Percentiles rank a stretch among this genome's conserved stretches.
Conservation (phyloP, 1,139 yeast genomes). For the Diutina mesorugosa region DNA sequence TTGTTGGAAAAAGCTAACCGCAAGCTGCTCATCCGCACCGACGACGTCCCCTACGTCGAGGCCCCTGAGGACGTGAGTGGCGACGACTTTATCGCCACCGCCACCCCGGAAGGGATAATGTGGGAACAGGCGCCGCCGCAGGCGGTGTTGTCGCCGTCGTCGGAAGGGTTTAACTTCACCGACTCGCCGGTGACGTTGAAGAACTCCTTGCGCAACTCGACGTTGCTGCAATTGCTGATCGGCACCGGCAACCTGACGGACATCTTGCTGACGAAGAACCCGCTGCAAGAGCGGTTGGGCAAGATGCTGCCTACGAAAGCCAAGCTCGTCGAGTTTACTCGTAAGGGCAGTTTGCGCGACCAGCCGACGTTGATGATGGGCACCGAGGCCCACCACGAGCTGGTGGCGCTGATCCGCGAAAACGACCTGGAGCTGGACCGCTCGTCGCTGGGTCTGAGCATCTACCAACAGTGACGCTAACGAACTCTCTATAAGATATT, state of each 20-base stretch:
- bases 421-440: background rate
- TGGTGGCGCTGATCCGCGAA: background rate
- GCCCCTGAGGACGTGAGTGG: conserved; percentile 6
- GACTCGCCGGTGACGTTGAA: conserved; percentile 1
- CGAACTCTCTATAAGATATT: background rate
- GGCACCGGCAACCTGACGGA: background rate
- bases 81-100: conserved; percentile 20
- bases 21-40: background rate
- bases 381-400: background rate
- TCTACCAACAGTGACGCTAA: background rate
- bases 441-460: background rate
- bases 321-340: conserved; percentile 39
- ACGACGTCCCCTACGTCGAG: conserved; percentile 1
- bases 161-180: background rate
- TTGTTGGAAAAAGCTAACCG: conserved; percentile 2
- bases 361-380: background rate
- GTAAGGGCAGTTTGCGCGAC: conserved; percentile 25
- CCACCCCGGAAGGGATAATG: conserved; percentile 14
- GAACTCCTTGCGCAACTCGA: conserved; percentile 1
- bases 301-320: conserved; percentile 13
- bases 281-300: background rate
- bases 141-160: background rate
- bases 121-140: conserved; percentile 12
- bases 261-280: background rate
- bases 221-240: conserved; percentile 1